Evolutionary conservation across 2,329 filamentous ascomycete species (phyloP), one percentile per base, ranked within the genome.

Genomic region (Trichoderma asperellum): DNA sequence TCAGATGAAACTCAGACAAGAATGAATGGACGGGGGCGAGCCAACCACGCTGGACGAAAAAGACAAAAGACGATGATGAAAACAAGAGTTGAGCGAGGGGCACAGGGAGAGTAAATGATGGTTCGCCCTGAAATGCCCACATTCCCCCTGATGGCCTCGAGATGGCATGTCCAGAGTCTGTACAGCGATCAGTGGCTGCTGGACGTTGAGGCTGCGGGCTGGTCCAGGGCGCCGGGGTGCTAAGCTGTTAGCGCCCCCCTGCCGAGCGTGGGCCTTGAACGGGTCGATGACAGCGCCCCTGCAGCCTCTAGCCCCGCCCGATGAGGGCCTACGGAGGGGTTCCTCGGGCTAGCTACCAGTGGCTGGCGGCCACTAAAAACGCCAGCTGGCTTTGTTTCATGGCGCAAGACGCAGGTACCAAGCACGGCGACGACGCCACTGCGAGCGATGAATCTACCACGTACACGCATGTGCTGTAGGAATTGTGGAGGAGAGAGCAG

Each of bases 111-210:
- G 65, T 52, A 68, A 61, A 68, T 61, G 65, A 67, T 32, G 56
- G 34, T 61, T 68, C 65, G 57, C 65, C 57, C 34, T 61, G 56
- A 32, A 24, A 49, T 32, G 57, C 43, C 57, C 65, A 56, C 65
- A 68, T 68, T 61, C 65, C 65, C 65, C 65, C 65, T 68, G 65
- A 61, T 68, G 57, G 57, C 65, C 43, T 35, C 59, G 29, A 29
- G 63, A 67, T 67, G 55, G 63, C 35, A 58, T 49, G 63, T 67
- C 49, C 24, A 43, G 47, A n/a, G 40, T 67, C 49, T 35, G 40
- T 29, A 43, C 47, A 55, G 63, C 63, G 55, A 67, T 67, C 63
- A 67, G 14, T 59, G 63, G 63, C 63, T 34, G 55, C 53, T 29
- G 32, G 55, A 29, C 63, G 55, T 49, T 67, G 63, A 67, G 34